Conservation (phyloP, 768 basidiomycete genomes). For the Kwoniella sp. region DNA sequence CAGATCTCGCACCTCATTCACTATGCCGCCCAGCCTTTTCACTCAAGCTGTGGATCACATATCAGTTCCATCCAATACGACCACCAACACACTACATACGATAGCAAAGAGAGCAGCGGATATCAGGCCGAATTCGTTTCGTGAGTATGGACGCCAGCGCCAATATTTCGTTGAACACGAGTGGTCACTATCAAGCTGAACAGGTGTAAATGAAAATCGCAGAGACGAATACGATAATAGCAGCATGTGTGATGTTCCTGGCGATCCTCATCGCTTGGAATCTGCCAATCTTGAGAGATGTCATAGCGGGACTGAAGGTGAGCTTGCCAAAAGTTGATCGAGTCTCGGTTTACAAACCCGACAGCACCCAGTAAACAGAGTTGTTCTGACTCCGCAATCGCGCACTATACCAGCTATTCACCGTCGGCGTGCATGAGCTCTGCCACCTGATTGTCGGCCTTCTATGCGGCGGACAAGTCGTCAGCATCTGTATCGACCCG, state of each 20-base stretch:
- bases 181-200: no score
- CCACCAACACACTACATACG: background rate
- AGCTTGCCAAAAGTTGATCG: slow-evolving; percentile 10
- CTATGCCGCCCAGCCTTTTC: background rate
- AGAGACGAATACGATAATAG: slow-evolving; percentile 55
- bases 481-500: slow-evolving; percentile 53
- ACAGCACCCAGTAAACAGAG: no score
- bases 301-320: slow-evolving; percentile 54
- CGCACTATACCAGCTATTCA: slow-evolving; percentile 42
- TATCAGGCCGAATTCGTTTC: background rate
- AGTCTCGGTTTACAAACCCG: no score
- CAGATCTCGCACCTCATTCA: no score
- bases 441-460: slow-evolving; percentile 51
- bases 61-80: background rate
- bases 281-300: slow-evolving; percentile 51
- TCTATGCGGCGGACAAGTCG: slow-evolving; percentile 53
- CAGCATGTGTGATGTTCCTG: slow-evolving; percentile 52
- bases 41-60: background rate
- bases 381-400: background rate
- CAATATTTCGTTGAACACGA: background rate
- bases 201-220: no score
- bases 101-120: background rate
- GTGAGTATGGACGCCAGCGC: background rate
- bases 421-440: slow-evolving; percentile 51
- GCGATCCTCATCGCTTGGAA: slow-evolving; percentile 53